A percentile compares a stretch with the other conserved stretches of the same genome.
Conservation (phyloP, 257 asterid species). For the Hygrophila difformis region DNA sequence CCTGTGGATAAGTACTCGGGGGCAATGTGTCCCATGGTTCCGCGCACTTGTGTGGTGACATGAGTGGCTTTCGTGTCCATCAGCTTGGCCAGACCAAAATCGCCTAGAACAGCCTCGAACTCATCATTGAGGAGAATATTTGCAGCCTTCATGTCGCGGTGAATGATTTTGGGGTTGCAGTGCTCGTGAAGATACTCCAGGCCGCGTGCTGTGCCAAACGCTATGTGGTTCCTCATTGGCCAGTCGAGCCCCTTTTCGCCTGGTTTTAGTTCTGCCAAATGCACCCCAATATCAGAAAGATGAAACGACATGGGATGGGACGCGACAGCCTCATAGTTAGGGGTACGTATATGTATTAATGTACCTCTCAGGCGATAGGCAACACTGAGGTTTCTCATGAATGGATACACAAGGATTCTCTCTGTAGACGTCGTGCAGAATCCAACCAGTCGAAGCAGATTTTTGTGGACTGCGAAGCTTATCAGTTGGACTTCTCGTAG, state of each 20-base stretch:
- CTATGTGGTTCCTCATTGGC: constrained; percentile 63
- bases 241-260: constrained; percentile 81
- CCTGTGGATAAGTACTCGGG: constrained; percentile 88
- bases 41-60: constrained; percentile 84
- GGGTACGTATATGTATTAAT: background rate
- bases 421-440: constrained; percentile 70
- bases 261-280: constrained; percentile 47
- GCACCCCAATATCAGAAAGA: background rate
- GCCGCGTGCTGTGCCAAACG: constrained; percentile 87
- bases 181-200: constrained; percentile 91
- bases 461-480: constrained; percentile 80
- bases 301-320: background rate
- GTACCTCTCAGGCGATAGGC: constrained; percentile 85
- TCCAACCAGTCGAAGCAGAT: constrained; percentile 72
- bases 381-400: constrained; percentile 82
- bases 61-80: constrained; percentile 71
- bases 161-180: constrained; percentile 82
- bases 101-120: constrained; percentile 82
- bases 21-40: constrained; percentile 97
- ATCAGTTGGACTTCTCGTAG: constrained; percentile 67
- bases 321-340: no score
- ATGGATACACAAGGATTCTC: constrained; percentile 80
- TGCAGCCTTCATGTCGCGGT: constrained; percentile 89
- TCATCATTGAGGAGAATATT: constrained; percentile 74
- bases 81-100: constrained; percentile 75